Base-by-base conservation (phyloP, 2,329 filamentous ascomycete species). In the Diaporthe citrichinensis region DNA sequence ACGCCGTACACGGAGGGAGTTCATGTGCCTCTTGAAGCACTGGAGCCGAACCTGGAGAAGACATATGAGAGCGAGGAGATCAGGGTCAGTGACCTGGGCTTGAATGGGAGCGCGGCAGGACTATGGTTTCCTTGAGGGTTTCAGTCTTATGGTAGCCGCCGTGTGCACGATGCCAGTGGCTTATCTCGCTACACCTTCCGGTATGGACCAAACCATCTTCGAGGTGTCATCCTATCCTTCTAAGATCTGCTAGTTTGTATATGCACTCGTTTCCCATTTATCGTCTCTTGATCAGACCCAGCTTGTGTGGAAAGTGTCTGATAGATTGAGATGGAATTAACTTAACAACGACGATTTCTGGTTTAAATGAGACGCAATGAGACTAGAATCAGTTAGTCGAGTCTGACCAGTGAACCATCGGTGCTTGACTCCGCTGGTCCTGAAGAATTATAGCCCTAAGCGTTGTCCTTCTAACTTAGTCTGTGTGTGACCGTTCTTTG, bases 31-130 rank as follows among this genome's bases (percentile, higher is more conserved):
- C 67, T 78, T 1, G 74, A 76, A 4, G 72, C 46, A 1, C 25
- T 78, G 46, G 77, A 78, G 72, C 78, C 78, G 2, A 53, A 75
- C 14, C 34, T 77, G 17, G 34, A 49, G 31, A 57, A 53, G 4
- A 59, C 57, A 9, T 78, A 78, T 49, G 36, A 57, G 49, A 78
- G 74, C 15, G 55, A 67, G 49, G 76, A 77, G 34, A 65, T 77
- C n/a, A 75, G 77, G 14, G 75, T 78, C 1, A 78, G 72, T 34
- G 77, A 78, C 61, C 77, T 78, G 2, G 68, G 76, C 9, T 53
- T 78, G n/a, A 78, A 78, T 28, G 75, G 77, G 8, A 78, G 77
- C 39, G 77, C 78, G 14, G 77, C 78, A 20, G 78, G 77, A 5
- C 34, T 78, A 2, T 76, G 77, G 77, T 25, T 62, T 15, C 44